A percentile compares a stretch with the other conserved stretches of the same genome.
These are phyloP conservation scores for Lagerstroemia fauriei DNA, from an alignment of 441 rosid genomes.

Conservation along the genomic window DNA sequence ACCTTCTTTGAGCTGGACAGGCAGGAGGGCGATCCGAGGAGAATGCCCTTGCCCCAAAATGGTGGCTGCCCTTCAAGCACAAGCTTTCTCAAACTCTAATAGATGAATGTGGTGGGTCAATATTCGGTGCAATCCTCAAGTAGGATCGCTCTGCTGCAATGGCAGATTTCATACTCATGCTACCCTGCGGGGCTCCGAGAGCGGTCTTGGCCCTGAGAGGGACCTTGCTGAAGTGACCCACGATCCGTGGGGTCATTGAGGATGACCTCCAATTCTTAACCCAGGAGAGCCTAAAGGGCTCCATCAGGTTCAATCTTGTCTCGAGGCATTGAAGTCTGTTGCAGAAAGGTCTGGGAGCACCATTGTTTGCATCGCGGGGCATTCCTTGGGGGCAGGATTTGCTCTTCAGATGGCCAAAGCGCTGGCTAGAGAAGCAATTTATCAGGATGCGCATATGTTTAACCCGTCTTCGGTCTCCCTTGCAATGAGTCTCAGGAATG, in stretches of 20 bases:
- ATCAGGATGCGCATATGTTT: constrained; percentile 80
- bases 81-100: constrained; percentile 61
- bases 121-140: constrained; percentile 81
- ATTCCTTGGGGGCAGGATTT: constrained; percentile 90
- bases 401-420: constrained; percentile 89
- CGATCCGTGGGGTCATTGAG: constrained; percentile 74
- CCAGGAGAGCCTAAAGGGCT: constrained; percentile 94
- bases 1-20: constrained; percentile 84
- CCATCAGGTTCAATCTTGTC: constrained; percentile 72
- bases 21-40: constrained; percentile 70
- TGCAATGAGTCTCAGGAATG: constrained; percentile 77
- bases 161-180: constrained; percentile 64
- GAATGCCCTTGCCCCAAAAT: constrained; percentile 78
- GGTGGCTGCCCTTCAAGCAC: constrained; percentile 90
- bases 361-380: constrained; percentile 79
- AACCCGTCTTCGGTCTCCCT: constrained; percentile 83
- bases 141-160: constrained; percentile 88
- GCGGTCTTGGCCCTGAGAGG: constrained; percentile 80
- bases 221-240: constrained; percentile 72
- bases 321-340: constrained; percentile 58
- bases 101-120: constrained; percentile 80
- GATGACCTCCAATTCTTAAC: constrained; percentile 92
- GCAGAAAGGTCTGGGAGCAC: constrained; percentile 67
- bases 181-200: constrained; percentile 89
- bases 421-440: constrained; percentile 72